Percentiles rank a stretch among this genome's conserved stretches.
These are phyloP conservation scores for Penstemon newberryi DNA, from an alignment of 257 asterid genomes.

Conservation along the genomic window DNA sequence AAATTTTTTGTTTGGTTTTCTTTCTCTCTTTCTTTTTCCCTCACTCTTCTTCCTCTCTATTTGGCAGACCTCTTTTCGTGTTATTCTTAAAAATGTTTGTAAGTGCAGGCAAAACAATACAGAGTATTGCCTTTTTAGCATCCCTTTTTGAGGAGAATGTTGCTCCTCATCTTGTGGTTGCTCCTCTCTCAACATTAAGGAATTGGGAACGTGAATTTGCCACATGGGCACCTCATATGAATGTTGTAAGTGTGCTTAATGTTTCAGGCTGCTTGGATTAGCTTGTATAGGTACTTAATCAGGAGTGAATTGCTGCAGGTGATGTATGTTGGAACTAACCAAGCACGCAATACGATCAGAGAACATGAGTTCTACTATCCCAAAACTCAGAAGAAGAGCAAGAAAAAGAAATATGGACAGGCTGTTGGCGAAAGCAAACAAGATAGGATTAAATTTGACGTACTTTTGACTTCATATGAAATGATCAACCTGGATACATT, in stretches of 20 bases:
- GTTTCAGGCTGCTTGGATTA: slow-evolving; percentile 11
- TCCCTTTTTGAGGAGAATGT: slow-evolving; percentile 79
- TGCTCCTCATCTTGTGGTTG: slow-evolving; percentile 89
- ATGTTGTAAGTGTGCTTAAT: slow-evolving; percentile 73
- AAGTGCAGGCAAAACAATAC: slow-evolving; percentile 90
- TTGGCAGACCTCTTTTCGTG: slow-evolving; percentile 11
- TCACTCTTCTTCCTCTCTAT: slow-evolving; percentile 11
- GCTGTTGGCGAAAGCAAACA: slow-evolving; percentile 71
- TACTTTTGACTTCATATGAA: slow-evolving; percentile 93
- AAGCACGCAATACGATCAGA: slow-evolving; percentile 74
- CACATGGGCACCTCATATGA: slow-evolving; percentile 98
- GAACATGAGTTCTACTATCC: slow-evolving; percentile 90
- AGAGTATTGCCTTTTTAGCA: slow-evolving; percentile 96
- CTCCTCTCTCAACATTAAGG: slow-evolving; percentile 96
- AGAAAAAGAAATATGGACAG: slow-evolving; percentile 81
- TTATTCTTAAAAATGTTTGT: slow-evolving; percentile 26
- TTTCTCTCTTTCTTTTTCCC: slow-evolving; percentile 5
- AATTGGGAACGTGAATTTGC: slow-evolving; percentile 99
- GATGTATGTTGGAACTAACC: slow-evolving; percentile 86
- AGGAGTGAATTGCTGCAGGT: slow-evolving; percentile 57
- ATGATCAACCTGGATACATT: slow-evolving; percentile 86
- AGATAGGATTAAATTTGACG: slow-evolving; percentile 93
- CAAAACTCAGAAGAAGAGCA: slow-evolving; percentile 70
- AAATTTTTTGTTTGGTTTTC: slow-evolving; percentile 1
- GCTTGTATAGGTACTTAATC: slow-evolving; percentile 19